Evolutionary conservation across 257 asterid species (phyloP), one percentile per base, ranked within the genome.

Genomic region (Rehmannia glutinosa): DNA sequence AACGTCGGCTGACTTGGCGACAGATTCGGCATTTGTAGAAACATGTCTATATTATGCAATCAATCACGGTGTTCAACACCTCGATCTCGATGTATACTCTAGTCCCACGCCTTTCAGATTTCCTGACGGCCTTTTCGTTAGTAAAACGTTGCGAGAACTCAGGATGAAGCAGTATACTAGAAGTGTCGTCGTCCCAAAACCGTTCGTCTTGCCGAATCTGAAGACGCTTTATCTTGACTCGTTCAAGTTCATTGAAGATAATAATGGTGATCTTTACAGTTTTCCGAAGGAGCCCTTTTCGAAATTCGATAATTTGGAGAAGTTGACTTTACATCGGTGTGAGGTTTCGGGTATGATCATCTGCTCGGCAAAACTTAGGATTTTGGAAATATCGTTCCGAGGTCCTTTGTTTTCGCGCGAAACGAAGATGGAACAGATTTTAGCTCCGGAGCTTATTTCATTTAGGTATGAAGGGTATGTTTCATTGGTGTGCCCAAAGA

Each of bases 231-330:
- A 46, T 45, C 78, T 76, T 12, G 74, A 76, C 42, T 0, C 39
- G 0, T 66, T 51, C 21, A 5, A 3, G 2, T 61, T 76, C 46
- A 7, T n/a, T n/a, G n/a, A n/a, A n/a, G n/a, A 8, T 1, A 35
- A 35, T 17, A 72, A 76, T 45, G 55, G 8, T 15, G 23, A 38
- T 4, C 8, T 11, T 3, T 67, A 25, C 3, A 21, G 66, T 9
- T 71, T 65, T 9, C 19, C 71, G 0, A 20, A 52, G 25, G 81
- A 76, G 38, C 76, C 73, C 9, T 70, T 75, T 65, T 71, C 81
- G n/a, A 20, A 70, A 13, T 76, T 64, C 6, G 55, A 68, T 3
- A 58, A 38, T 62, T 33, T 76, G 59, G 70, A 70, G 33, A 56
- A 66, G 74, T 50, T 77, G 72, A 67, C 57, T 8, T 23, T 77